Conservation (phyloP, 225 moss, liverwort and hornwort species). For the Neckera pumila region DNA sequence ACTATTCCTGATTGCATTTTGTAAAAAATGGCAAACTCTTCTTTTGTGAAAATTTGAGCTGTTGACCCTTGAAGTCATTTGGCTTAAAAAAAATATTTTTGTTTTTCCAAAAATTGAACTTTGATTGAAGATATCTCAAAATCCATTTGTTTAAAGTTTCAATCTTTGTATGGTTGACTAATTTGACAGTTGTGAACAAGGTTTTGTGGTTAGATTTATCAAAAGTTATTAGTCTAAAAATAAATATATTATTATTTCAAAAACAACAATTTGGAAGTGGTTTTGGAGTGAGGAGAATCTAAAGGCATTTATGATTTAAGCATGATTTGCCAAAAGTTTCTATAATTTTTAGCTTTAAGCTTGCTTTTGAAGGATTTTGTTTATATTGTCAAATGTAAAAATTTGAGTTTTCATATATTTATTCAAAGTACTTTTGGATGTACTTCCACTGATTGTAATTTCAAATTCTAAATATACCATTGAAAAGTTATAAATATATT, state of each 20-base stretch:
- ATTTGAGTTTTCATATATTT: too few species aligned
- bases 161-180: not conserved
- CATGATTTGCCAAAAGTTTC: too few species aligned
- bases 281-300: not conserved
- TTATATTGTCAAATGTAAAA: too few species aligned
- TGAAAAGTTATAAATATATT: not conserved
- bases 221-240: not conserved
- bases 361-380: too few species aligned
- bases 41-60: not conserved
- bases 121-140: not conserved
- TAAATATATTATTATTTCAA: not conserved
- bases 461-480: not conserved
- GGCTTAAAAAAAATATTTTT: rapidly evolving
- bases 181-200: not conserved
- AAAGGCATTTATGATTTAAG: too few species aligned
- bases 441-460: not conserved
- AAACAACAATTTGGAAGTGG: not conserved
- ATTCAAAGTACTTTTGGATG: not conserved
- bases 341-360: too few species aligned
- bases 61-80: not conserved
- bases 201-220: not conserved
- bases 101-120: not conserved
- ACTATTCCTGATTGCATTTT: not conserved
- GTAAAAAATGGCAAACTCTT: not conserved
- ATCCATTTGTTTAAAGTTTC: not conserved